Conservation (phyloP, 768 basidiomycete species). For the Pholiota microspora region DNA sequence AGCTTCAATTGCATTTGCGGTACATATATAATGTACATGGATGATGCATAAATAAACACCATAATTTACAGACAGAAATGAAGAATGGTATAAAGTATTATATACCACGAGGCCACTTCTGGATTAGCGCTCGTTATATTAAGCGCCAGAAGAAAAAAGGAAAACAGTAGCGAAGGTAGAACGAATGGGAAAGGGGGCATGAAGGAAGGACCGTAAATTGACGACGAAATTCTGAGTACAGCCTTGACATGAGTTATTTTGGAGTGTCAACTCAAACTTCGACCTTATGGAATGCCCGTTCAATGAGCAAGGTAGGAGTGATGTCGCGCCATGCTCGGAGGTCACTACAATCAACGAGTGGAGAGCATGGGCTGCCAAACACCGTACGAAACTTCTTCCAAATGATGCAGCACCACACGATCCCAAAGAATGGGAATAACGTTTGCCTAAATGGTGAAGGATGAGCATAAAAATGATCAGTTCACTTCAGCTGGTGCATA, state of each 20-base stretch:
- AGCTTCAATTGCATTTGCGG: background rate
- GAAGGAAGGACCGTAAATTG: background rate
- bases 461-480: conserved; percentile 1
- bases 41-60: background rate
- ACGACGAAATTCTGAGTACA: background rate
- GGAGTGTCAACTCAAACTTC: background rate
- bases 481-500: conserved; percentile 18
- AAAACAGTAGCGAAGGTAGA: background rate
- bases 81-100: background rate
- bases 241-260: background rate
- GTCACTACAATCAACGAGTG: conserved; percentile 30
- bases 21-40: background rate
- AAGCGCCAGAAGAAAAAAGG: background rate
- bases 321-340: background rate
- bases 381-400: conserved; percentile 67
- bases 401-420: conserved; percentile 64
- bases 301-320: background rate
- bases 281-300: background rate
- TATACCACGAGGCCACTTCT: background rate
- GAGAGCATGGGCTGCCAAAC: conserved; percentile 74
- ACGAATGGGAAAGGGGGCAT: background rate
- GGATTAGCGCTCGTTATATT: background rate
- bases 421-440: conserved; percentile 69
- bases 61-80: background rate
- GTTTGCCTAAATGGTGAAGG: conserved; percentile 47